phyloP scores from a whole-genome alignment of 306 rosid genomes.

The Myrica gale region DNA sequence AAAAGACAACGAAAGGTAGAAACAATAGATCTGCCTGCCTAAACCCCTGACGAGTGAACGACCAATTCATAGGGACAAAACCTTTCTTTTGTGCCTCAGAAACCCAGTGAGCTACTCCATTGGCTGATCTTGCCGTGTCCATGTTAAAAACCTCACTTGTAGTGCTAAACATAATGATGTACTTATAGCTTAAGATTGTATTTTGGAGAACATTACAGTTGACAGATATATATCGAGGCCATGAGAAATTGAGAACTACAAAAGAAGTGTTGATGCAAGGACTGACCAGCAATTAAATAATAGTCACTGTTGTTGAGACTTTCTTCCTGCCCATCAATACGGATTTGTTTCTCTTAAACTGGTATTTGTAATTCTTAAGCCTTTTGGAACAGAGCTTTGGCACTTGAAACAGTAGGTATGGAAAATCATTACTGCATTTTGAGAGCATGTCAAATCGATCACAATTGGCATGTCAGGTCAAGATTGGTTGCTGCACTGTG shows the following conservation, averaged over 20 bases:
- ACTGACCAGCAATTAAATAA: background rate
- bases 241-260: background rate
- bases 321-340: background rate
- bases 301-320: background rate
- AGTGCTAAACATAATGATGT: constrained; percentile 5
- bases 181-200: background rate
- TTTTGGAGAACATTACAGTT: background rate
- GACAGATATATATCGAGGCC: background rate
- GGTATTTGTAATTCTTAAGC: background rate
- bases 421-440: background rate
- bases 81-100: background rate
- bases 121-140: background rate
- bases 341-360: background rate
- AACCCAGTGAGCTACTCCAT: background rate
- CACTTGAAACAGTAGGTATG: background rate
- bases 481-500: constrained; percentile 77
- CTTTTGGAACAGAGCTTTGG: background rate
- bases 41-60: background rate
- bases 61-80: background rate
- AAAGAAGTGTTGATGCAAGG: background rate
- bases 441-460: constrained; percentile 9
- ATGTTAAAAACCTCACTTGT: background rate
- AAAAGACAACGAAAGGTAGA: background rate
- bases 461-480: constrained; percentile 60
- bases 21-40: background rate